Conservation (phyloP, 2,329 filamentous ascomycete genomes). For the Paracoccidioides lutzii region DNA sequence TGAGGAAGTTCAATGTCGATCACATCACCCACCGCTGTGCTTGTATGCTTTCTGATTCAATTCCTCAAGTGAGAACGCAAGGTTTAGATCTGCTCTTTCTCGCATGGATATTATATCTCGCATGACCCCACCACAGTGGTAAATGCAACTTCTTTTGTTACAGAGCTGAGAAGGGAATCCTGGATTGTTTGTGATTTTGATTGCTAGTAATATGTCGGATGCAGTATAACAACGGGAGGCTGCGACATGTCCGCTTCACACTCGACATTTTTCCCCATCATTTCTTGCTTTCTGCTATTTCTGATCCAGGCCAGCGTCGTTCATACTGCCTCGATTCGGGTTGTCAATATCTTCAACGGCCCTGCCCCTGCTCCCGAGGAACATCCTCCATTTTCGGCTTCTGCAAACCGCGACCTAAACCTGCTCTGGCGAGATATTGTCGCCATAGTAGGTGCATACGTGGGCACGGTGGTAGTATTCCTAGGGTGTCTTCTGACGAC, state of each 20-base stretch:
- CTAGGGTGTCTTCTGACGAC: conserved; percentile 53
- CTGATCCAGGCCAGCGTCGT: neutral
- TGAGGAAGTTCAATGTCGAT: neutral
- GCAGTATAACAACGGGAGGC: neutral
- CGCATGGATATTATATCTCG: conserved; percentile 1
- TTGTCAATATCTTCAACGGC: conserved; percentile 39
- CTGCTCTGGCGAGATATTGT: conserved; percentile 72
- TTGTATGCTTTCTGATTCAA: neutral
- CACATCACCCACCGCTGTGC: neutral
- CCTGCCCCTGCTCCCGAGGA: conserved; percentile 49
- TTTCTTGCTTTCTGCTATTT: neutral
- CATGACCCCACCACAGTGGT: conserved; percentile 1
- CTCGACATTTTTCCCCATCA: neutral
- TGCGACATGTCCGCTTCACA: conserved; percentile 3
- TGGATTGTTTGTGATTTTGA: neutral
- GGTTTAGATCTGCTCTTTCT: neutral
- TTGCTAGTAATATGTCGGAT: neutral
- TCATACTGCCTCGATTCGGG: conserved; percentile 5
- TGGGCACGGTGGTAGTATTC: conserved; percentile 61
- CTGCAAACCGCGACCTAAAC: conserved; percentile 46
- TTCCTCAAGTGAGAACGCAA: neutral
- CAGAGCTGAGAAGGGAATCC: neutral
- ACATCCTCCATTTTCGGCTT: conserved; percentile 46
- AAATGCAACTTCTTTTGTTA: neutral
- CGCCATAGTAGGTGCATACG: conserved; percentile 72